Percentiles rank a stretch among this genome's conserved stretches.
phyloP scores from a whole-genome alignment of 495 filamentous ascomycete genomes.

The Apiosordaria backusii region DNA sequence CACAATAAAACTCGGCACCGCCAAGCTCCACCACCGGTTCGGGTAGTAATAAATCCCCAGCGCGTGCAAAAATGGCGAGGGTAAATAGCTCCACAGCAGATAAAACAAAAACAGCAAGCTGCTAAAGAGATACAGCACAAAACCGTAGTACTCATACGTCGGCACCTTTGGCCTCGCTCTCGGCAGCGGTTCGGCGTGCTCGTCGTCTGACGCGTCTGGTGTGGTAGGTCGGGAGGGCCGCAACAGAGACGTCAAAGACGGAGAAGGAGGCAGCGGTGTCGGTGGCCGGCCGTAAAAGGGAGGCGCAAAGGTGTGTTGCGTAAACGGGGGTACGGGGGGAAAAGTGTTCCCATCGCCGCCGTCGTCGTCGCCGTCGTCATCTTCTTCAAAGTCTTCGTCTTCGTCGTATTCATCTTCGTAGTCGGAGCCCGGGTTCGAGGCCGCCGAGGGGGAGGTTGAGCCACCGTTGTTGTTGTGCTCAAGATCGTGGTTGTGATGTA shows the following conservation, averaged over 20 bases:
- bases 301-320: slow-evolving; percentile 67
- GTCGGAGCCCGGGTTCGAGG: slow-evolving; percentile 16
- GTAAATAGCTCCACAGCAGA: slow-evolving; percentile 90
- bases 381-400: slow-evolving; percentile 4
- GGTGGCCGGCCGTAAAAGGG: slow-evolving; percentile 87
- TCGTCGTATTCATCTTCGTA: slow-evolving; percentile 13
- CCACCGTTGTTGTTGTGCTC: slow-evolving; percentile 10
- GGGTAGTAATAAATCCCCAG: slow-evolving; percentile 96
- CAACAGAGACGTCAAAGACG: slow-evolving; percentile 91
- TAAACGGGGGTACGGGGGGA: slow-evolving; percentile 37
- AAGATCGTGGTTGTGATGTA: slow-evolving; percentile 10
- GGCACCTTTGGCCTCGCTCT: slow-evolving; percentile 89
- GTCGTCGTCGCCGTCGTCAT: slow-evolving; percentile 13
- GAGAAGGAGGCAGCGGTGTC: slow-evolving; percentile 87
- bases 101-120: slow-evolving; percentile 81
- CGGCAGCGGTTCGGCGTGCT: slow-evolving; percentile 69
- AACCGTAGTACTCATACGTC: slow-evolving; percentile 98
- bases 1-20: slow-evolving; percentile 84
- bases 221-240: slow-evolving; percentile 87
- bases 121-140: slow-evolving; percentile 87
- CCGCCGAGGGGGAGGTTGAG: slow-evolving; percentile 8
- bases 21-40: slow-evolving; percentile 94
- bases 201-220: slow-evolving; percentile 84
- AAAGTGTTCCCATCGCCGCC: slow-evolving; percentile 23
- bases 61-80: slow-evolving; percentile 85